A percentile compares a stretch with the other conserved stretches of the same genome.
Conservation (phyloP, 2,329 filamentous ascomycete genomes). For the Calonectria montana region DNA sequence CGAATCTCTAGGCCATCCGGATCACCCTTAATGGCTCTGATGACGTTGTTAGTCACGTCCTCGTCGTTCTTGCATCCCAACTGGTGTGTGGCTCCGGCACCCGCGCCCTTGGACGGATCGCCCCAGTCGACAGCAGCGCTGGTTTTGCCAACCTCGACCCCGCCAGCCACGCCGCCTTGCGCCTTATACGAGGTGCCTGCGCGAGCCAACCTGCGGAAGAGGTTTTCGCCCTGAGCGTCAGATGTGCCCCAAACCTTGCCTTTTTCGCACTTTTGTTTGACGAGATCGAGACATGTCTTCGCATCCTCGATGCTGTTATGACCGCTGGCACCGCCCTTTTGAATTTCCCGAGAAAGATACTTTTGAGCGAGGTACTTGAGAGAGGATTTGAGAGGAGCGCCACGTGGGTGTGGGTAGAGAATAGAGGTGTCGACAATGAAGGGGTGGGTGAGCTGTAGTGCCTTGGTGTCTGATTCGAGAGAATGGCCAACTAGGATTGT, state of each 20-base stretch:
- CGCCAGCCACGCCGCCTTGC: conserved; percentile 67
- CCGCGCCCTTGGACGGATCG: conserved; percentile 72
- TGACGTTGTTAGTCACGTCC: conserved; percentile 64
- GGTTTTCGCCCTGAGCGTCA: conserved; percentile 83
- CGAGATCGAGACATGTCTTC: conserved; percentile 87
- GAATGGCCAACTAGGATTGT: conserved; percentile 85
- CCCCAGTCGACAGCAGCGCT: conserved; percentile 92
- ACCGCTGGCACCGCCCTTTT: conserved; percentile 79
- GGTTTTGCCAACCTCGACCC: conserved; percentile 67
- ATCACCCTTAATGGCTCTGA: conserved; percentile 71
- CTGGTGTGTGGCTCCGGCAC: conserved; percentile 65
- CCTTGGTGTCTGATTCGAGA: conserved; percentile 84
- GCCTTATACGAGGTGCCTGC: conserved; percentile 71
- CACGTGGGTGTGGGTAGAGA: conserved; percentile 89
- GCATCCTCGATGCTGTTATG: conserved; percentile 97
- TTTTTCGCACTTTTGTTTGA: conserved; percentile 96
- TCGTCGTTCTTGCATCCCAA: conserved; percentile 70
- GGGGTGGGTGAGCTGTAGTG: conserved; percentile 87
- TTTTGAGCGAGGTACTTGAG: conserved; percentile 91
- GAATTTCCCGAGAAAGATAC: conserved; percentile 88
- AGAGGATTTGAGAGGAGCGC: conserved; percentile 88
- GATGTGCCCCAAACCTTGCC: conserved; percentile 86
- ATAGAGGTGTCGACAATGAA: conserved; percentile 94
- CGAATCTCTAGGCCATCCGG: conserved; percentile 66
- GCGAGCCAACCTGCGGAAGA: conserved; percentile 84